Percentiles rank a stretch among this genome's conserved stretches.
Conservation (phyloP, 768 basidiomycete genomes). For the Amanita muscaria region DNA sequence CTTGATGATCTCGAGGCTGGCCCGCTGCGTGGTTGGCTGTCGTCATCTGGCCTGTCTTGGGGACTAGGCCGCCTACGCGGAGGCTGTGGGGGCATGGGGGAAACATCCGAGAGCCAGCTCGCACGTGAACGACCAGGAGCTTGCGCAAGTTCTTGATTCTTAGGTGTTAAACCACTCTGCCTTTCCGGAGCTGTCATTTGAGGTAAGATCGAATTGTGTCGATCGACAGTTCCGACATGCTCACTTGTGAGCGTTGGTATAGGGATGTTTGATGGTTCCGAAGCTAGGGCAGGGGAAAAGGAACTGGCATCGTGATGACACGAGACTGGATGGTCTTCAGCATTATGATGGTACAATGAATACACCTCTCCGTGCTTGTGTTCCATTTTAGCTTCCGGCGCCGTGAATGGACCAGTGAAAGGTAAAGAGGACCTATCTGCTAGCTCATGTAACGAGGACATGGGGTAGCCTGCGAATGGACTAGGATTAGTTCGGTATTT, state of each 20-base stretch:
- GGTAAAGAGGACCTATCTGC: constrained; percentile 24
- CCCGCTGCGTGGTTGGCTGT: background rate
- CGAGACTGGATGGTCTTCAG: constrained; percentile 15
- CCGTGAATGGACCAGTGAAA: constrained; percentile 19
- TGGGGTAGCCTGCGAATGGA: constrained; percentile 22
- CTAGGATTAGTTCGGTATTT: constrained; percentile 16
- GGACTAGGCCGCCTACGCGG: constrained; percentile 1
- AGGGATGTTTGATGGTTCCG: constrained; percentile 2
- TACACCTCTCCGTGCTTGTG: constrained; percentile 12
- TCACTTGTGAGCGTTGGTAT: constrained; percentile 6
- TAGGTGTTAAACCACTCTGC: constrained; percentile 1
- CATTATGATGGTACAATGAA: constrained; percentile 15
- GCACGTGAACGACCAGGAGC: constrained; percentile 1
- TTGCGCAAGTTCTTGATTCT: background rate
- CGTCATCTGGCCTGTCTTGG: background rate
- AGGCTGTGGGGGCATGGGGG: background rate
- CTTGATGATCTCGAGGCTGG: constrained; percentile 2
- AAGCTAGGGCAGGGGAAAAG: constrained; percentile 10
- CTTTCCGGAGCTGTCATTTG: background rate
- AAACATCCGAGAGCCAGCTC: background rate
- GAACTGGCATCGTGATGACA: constrained; percentile 11
- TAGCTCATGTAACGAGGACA: constrained; percentile 37
- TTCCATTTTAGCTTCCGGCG: constrained; percentile 30
- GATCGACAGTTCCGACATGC: background rate
- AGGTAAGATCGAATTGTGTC: background rate